Percentiles rank a stretch among this genome's conserved stretches.
Conservation (phyloP, 495 filamentous ascomycete genomes). For the Collariella sp. region DNA sequence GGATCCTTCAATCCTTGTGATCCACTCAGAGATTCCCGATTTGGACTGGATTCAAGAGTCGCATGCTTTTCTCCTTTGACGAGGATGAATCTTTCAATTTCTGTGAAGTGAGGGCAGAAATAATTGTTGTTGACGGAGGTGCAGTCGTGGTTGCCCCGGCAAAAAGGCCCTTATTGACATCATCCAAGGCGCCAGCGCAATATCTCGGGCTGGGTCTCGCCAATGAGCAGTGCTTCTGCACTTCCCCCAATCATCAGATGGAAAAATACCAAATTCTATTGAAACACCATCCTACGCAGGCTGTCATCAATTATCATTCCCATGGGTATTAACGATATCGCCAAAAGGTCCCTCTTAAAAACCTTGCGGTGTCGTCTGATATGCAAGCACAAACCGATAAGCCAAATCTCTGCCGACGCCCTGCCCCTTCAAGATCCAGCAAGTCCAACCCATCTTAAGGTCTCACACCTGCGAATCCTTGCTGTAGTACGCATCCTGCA, state of each 20-base stretch:
- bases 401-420: not conserved
- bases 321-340: not conserved
- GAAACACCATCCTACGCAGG: too few species aligned
- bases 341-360: constrained; percentile 1
- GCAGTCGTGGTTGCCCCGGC: constrained; percentile 7
- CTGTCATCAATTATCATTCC: not conserved
- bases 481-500: constrained; percentile 38
- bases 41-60: too few species aligned
- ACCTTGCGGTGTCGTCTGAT: constrained; percentile 1
- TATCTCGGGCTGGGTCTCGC: not conserved
- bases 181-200: too few species aligned
- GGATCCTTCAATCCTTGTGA: too few species aligned
- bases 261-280: too few species aligned
- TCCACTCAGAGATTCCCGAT: not conserved
- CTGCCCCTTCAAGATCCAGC: too few species aligned
- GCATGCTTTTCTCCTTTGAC: too few species aligned
- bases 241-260: too few species aligned
- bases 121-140: too few species aligned
- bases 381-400: not conserved
- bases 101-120: too few species aligned
- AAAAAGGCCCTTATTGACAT: not conserved
- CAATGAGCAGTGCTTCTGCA: not conserved
- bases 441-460: too few species aligned
- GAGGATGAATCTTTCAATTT: too few species aligned
- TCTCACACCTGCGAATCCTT: constrained; percentile 21